Conservation (phyloP, 805 yeast species). For the Millerozyma miso region DNA sequence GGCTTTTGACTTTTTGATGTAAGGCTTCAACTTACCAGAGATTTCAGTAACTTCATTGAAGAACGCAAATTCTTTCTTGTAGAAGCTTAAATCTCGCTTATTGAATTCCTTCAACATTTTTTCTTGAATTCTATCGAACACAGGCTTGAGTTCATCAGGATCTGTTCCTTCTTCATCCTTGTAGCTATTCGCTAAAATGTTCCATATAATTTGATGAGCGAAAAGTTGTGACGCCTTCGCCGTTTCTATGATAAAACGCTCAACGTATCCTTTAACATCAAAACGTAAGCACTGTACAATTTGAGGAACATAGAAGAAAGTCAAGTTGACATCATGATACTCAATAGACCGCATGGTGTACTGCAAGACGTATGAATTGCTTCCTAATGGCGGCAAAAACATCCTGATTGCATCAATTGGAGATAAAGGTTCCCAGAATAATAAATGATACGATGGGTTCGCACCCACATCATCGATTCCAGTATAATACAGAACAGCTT, state of each 20-base stretch:
- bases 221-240: constrained; percentile 86
- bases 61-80: constrained; percentile 80
- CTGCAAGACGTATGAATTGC: constrained; percentile 68
- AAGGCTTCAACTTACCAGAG: constrained; percentile 93
- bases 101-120: constrained; percentile 62
- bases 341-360: constrained; percentile 89
- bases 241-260: constrained; percentile 83
- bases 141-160: constrained; percentile 82
- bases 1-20: constrained; percentile 87
- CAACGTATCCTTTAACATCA: constrained; percentile 81
- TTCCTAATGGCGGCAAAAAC: constrained; percentile 70
- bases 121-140: constrained; percentile 66
- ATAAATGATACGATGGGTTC: constrained; percentile 38
- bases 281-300: constrained; percentile 88
- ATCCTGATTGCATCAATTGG: constrained; percentile 84
- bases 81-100: constrained; percentile 58
- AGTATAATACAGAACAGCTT: constrained; percentile 53
- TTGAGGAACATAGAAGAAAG: constrained; percentile 97
- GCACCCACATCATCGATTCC: constrained; percentile 35
- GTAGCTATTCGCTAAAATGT: constrained; percentile 88
- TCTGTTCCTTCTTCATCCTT: constrained; percentile 81
- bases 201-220: constrained; percentile 98
- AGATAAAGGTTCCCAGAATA: constrained; percentile 71
- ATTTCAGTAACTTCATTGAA: constrained; percentile 89
- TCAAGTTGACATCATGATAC: constrained; percentile 76